Conservation (phyloP, 306 rosid species). For the Betula pendula region DNA sequence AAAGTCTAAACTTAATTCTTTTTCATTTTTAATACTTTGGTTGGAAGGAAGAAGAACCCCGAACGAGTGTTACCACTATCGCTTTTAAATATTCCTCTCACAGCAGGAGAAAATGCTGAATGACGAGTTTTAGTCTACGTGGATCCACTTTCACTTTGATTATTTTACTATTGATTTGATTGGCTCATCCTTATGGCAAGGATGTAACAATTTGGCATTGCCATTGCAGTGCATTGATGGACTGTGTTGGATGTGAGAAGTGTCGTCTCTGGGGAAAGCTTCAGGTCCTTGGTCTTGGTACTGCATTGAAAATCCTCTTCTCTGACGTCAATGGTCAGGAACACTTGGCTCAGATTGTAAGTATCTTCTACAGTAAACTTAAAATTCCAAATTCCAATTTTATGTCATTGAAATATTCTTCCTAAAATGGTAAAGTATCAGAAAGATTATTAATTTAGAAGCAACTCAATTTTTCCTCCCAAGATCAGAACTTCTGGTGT, state of each 20-base stretch:
- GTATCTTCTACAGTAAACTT: too few relatives aligned
- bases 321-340: slow-evolving; percentile 62
- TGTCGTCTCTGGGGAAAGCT: slow-evolving; percentile 99
- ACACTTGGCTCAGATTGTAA: slow-evolving; percentile 46
- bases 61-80: neutral
- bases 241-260: slow-evolving; percentile 99
- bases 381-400: too few relatives aligned
- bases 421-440: too few relatives aligned
- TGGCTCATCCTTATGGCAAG: slow-evolving; percentile 1
- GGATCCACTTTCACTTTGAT: neutral
- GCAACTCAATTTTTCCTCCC: too few relatives aligned
- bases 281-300: slow-evolving; percentile 98
- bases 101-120: slow-evolving; percentile 4
- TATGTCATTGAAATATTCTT: too few relatives aligned
- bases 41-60: neutral
- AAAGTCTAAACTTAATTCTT: neutral
- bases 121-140: neutral
- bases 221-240: slow-evolving; percentile 85
- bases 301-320: slow-evolving; percentile 94
- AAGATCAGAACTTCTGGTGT: too few relatives aligned
- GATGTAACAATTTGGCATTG: slow-evolving; percentile 9
- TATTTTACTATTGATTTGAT: slow-evolving; percentile 7
- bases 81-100: slow-evolving; percentile 5
- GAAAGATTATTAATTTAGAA: too few relatives aligned
- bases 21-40: neutral